Evolutionary conservation across 139 green algal genomes (phyloP).

Genomic region (Chlamydomonas incerta): DNA sequence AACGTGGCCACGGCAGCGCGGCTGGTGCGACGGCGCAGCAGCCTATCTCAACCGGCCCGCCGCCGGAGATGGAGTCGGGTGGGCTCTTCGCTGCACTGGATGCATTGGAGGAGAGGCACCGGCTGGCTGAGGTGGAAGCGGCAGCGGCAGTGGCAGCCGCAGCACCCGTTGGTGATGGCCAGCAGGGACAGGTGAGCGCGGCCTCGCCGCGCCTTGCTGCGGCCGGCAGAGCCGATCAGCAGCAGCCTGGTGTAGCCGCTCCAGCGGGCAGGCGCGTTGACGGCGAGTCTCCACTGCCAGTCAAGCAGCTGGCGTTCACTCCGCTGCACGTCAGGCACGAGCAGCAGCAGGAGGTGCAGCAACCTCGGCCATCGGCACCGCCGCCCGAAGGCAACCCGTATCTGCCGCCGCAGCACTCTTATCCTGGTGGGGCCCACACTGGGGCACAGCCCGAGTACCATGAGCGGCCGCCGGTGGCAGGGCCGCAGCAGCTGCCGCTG

Average conservation of each 20-base stretch:
- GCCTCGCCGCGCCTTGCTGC: not conserved
- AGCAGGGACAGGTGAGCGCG: not conserved
- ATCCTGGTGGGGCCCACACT: too few species aligned
- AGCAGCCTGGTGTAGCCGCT: not conserved
- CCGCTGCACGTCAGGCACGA: conserved; percentile 7
- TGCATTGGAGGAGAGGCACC: conserved; percentile 1
- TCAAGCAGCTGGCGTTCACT: conserved; percentile 47
- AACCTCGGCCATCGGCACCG: not conserved
- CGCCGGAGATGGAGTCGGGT: conserved; percentile 6
- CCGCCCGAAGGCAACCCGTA: too few species aligned
- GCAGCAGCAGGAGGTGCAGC: not conserved
- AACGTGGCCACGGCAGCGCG: not conserved
- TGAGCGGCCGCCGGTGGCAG: too few species aligned
- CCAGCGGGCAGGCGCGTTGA: not conserved
- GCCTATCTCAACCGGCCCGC: not conserved
- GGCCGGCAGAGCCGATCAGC: not conserved
- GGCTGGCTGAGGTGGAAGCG: not conserved
- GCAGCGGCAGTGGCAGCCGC: not conserved
- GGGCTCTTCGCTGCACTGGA: conserved; percentile 15
- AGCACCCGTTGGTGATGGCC: not conserved
- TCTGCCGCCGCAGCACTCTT: not conserved
- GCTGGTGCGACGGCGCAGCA: not conserved
- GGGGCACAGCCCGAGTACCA: too few species aligned
- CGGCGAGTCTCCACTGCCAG: conserved; percentile 23
- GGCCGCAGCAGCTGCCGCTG: too few species aligned